Evolutionary conservation across 2,329 filamentous ascomycete species (phyloP), one percentile per base, ranked within the genome.

Genomic region (Arthrobotrys iridis): DNA sequence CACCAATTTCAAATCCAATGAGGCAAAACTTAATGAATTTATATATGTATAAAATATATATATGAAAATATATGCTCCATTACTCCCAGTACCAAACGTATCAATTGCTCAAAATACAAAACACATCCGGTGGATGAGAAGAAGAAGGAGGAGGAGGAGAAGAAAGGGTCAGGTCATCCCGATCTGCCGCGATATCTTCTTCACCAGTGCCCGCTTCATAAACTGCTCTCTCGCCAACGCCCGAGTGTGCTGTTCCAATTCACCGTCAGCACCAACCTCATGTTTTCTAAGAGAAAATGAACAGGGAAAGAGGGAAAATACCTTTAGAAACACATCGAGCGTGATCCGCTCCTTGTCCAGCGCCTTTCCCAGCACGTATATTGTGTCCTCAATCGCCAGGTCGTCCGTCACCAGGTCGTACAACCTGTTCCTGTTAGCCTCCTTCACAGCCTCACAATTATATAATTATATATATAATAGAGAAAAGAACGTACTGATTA

Each of bases 401-500:
- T 97, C 94, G 81, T 99, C 95, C 0, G 93, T 93, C 26, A 93
- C 92, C 1, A 96, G 85, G 52, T 90, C 89, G 82, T 98, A 99
- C 20, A 99, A 84, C 4, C 67, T 78, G 28, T 15, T 35, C 6
- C 22, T 4, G 40, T 28, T 20, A 41, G 45, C 24, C n/a, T 0
- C 18, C 20, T n/a, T 22, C 3, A 40, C n/a, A n/a, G n/a, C n/a
- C n/a, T n/a, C n/a, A n/a, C n/a, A n/a, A n/a, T n/a, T n/a, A n/a
- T n/a, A n/a, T n/a, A n/a, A n/a, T n/a, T n/a, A n/a, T n/a, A n/a
- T n/a, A n/a, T 7, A 2, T 2, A 45, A 8, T 22, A 40, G 26
- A 11, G 13, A 18, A n/a, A 46, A 8, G 5, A 30, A 60, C 68
- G 26, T 40, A 74, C 84, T 99, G 95, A 78, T 94, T 93, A 0